Evolutionary conservation across 1,139 yeast genomes (phyloP).

Genomic region (Lodderomyces orthopsilosis): DNA sequence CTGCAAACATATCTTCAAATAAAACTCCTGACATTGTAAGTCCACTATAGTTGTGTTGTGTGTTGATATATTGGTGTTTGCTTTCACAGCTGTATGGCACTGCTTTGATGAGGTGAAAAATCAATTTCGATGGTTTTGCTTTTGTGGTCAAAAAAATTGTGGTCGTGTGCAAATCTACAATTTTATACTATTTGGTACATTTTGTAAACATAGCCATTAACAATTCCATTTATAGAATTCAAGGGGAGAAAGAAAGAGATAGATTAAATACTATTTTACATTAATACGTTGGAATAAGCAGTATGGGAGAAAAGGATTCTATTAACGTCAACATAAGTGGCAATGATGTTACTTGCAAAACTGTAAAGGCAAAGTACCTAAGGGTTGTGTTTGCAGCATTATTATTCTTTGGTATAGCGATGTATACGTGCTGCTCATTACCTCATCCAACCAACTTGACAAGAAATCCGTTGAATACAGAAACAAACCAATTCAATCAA

Average conservation of each 20-base stretch:
- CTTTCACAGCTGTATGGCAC: too few species aligned
- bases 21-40: conserved; percentile 69
- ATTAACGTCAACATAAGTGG: background rate
- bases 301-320: background rate
- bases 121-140: conserved; percentile 1
- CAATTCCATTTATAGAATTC: background rate
- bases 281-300: background rate
- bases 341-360: background rate
- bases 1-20: conserved; percentile 90
- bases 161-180: background rate
- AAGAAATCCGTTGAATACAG: background rate
- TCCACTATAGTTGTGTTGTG: background rate
- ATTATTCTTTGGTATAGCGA: background rate
- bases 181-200: background rate
- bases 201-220: conserved; percentile 1
- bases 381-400: background rate
- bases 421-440: background rate
- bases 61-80: too few species aligned
- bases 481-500: background rate
- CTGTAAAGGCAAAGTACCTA: background rate
- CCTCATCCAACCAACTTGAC: background rate
- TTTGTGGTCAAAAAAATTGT: background rate
- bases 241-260: background rate
- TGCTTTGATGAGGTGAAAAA: background rate
- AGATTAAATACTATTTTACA: background rate